Evolutionary conservation across 1,284 basidiomycete species (phyloP).

Genomic region (Trichosporon sp.): DNA sequence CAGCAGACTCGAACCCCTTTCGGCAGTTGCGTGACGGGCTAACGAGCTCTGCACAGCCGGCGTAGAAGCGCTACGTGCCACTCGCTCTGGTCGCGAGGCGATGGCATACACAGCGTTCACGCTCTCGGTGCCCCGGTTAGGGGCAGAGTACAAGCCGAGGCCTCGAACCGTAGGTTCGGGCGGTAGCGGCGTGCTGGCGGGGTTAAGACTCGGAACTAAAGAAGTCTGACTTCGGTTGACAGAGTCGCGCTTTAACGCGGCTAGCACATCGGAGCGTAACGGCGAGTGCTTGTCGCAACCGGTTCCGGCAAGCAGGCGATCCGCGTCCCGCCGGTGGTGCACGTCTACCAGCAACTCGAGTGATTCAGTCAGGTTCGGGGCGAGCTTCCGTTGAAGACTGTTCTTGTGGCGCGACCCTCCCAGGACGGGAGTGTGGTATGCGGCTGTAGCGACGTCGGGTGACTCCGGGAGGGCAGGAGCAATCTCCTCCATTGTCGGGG

Average conservation of each 20-base stretch:
- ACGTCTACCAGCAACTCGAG: slow-evolving; percentile 28
- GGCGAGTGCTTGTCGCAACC: background rate
- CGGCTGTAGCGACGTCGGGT: background rate
- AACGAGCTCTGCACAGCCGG: background rate
- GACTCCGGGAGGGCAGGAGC: background rate
- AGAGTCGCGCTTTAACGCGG: background rate
- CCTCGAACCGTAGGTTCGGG: background rate
- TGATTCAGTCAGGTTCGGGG: slow-evolving; percentile 32
- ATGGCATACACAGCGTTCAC: background rate
- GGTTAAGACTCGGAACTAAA: background rate
- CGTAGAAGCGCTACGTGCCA: background rate
- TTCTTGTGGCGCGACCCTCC: background rate
- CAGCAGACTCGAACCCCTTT: background rate
- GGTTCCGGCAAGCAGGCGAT: background rate
- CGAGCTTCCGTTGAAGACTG: slow-evolving; percentile 25
- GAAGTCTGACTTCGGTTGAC: slow-evolving; percentile 2
- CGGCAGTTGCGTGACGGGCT: background rate
- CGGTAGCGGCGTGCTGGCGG: background rate
- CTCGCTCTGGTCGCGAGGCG: background rate
- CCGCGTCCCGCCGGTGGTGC: slow-evolving; percentile 8
- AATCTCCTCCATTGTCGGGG: background rate
- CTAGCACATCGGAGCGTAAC: background rate
- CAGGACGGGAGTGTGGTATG: background rate
- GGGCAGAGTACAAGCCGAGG: background rate
- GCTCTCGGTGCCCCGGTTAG: background rate